phyloP scores from a whole-genome alignment of 176 grass and related monocot genomes.

The Triticum urartu region DNA sequence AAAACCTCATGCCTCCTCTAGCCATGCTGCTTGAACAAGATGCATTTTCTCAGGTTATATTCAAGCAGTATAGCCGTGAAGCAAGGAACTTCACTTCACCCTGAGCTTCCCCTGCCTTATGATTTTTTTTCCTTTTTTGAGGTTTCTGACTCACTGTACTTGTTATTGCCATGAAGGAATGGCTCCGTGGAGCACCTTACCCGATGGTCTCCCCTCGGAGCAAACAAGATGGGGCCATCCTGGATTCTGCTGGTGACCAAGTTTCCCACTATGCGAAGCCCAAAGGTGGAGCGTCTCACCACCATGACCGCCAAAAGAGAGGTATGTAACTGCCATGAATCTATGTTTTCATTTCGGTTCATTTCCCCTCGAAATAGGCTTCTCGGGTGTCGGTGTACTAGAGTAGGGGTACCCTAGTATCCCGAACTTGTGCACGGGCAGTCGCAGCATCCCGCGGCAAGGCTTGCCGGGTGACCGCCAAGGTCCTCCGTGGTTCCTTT shows the following conservation, averaged over 20 bases:
- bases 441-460: too few relatives aligned
- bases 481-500: too few relatives aligned
- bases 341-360: background rate
- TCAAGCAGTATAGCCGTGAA: slow-evolving; percentile 38
- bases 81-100: background rate
- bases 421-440: too few relatives aligned
- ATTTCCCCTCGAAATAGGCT: background rate
- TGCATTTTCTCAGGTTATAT: slow-evolving; percentile 61
- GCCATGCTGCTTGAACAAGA: slow-evolving; percentile 12
- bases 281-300: slow-evolving; percentile 55
- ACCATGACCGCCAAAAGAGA: slow-evolving; percentile 47
- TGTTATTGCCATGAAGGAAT: slow-evolving; percentile 56
- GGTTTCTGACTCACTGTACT: slow-evolving; percentile 25
- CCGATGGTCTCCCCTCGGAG: slow-evolving; percentile 43
- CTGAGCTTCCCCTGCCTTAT: background rate
- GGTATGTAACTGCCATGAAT: slow-evolving; percentile 34
- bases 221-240: slow-evolving; percentile 35
- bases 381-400: too few relatives aligned
- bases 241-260: slow-evolving; percentile 42
- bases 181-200: slow-evolving; percentile 47
- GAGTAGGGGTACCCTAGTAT: too few relatives aligned
- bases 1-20: background rate
- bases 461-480: too few relatives aligned
- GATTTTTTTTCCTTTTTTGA: background rate
- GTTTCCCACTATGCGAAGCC: slow-evolving; percentile 45